Base-by-base conservation (phyloP, 495 filamentous ascomycete species). In the Annulohypoxylon moriforme region DNA sequence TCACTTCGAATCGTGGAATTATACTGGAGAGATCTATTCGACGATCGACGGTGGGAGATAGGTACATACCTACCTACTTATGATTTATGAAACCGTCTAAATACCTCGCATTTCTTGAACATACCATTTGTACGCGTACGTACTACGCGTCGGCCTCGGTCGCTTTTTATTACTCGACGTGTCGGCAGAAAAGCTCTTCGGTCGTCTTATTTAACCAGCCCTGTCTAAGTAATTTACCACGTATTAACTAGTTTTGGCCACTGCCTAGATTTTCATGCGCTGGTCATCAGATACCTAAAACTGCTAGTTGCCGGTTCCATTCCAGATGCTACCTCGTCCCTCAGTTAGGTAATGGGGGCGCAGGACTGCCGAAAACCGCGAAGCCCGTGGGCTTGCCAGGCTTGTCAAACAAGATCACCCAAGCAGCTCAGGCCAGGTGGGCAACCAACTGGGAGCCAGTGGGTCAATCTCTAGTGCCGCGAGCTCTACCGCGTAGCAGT, bases 131-230 rank as follows among this genome's bases (percentile, higher is more conserved):
- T 42, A 50, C 53, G 52, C 46, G 29, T 61, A 55, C 36, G 13
- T 14, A 40, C 36, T 40, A 40, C 40, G 42, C 24, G 40, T 42
- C 38, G 16, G 49, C 13, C 22, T 67, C 63, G 58, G 49, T 65
- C 59, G 63, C 52, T 14, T 60, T 67, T 71, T 67, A 71, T 71
- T 71, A 59, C 62, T 70, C n/a, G 60, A 64, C 42, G 46, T 58
- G 25, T 72, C 69, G 71, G 65, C 56, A 73, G 65, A 73, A 69
- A 69, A 62, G 65, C 20, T 9, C 53, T 50, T 62, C 66, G 38
- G 31, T 66, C 14, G 60, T 65, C 47, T 65, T 57, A 65, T 69
- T 73, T 73, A 73, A 50, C 71, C 70, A 73, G 61, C 61, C 71
- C 61, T 73, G 61, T 73, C 56, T 29, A 27, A 29, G 22, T 42